These are phyloP conservation scores for Durusdinium trenchii DNA, from an alignment of 73 alveolate genomes.

Conservation along the genomic window DNA sequence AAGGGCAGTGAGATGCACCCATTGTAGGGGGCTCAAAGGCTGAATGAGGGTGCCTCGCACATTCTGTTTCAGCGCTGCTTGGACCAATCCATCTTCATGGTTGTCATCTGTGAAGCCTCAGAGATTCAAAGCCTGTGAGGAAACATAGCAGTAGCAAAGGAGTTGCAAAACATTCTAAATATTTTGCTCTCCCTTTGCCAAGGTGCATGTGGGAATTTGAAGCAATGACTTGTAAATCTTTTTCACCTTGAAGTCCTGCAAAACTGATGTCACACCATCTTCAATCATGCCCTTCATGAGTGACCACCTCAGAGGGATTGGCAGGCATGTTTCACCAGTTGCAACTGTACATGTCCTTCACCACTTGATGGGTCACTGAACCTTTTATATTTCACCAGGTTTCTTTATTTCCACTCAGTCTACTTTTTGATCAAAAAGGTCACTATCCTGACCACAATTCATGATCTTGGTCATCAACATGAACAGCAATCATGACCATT, in stretches of 20 bases:
- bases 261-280: background rate
- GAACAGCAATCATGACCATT: no score
- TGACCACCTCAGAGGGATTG: background rate
- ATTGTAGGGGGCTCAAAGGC: background rate
- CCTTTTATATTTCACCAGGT: no score
- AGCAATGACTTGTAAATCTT: background rate
- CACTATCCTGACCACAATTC: background rate
- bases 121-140: background rate
- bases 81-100: slow-evolving; percentile 20
- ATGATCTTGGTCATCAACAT: background rate
- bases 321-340: background rate
- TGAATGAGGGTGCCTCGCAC: background rate
- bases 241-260: background rate
- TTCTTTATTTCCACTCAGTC: no score
- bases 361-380: no score
- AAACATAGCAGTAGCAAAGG: background rate
- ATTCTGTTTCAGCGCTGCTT: background rate
- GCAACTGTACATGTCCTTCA: background rate
- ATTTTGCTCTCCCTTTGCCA: background rate
- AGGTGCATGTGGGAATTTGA: background rate
- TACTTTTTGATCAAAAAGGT: background rate
- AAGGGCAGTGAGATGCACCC: slow-evolving; percentile 11
- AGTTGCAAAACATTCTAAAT: background rate
- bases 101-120: background rate
- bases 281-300: background rate